Evolutionary conservation across 2,329 filamentous ascomycete species (phyloP), one percentile per base, ranked within the genome.

Genomic region (Beauveria australis): DNA sequence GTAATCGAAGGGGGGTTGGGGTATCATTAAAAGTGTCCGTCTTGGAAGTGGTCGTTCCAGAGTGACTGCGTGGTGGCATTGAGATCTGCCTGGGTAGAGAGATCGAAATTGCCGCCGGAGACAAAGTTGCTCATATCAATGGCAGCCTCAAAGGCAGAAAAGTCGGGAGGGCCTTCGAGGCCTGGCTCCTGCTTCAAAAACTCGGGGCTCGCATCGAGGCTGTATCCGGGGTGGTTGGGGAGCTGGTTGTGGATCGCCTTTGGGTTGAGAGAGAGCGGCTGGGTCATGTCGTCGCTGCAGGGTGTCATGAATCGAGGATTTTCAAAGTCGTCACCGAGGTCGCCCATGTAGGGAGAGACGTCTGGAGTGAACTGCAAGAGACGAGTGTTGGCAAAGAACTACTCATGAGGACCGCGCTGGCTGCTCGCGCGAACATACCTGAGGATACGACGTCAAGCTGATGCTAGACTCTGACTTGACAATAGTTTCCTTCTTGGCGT

Each of bases 241-340:
- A 60, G 47, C 16, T 53, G 49, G 16, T 53, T 41, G 16, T 61
- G 59, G 28, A 52, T 46, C n/a, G 59, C 30, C 33, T 53, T 66
- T 26, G 71, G 67, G 33, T 69, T 67, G 22, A 72, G 64, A 9
- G 66, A 64, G n/a, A 69, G 62, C 8, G 61, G 58, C 6, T 68
- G 66, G 1, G 66, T 43, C 70, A 73, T 71, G 64, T 83, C 81
- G 60, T 84, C 81, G 69, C 80, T 83, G 69, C 76, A 79, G 1
- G 81, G 81, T 0, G 81, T 84, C 62, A 82, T 76, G 30, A 83
- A 75, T 14, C 78, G 72, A 61, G 72, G 65, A 18, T 70, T 70
- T 43, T 62, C 61, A 44, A 74, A 72, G 55, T 75, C 73, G 52
- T 74, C 70, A 51, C 63, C 64, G 64, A 71, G 70, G 61, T 75